Conservation (phyloP, 169 alveolate genomes). For the Eimeria sp. region DNA sequence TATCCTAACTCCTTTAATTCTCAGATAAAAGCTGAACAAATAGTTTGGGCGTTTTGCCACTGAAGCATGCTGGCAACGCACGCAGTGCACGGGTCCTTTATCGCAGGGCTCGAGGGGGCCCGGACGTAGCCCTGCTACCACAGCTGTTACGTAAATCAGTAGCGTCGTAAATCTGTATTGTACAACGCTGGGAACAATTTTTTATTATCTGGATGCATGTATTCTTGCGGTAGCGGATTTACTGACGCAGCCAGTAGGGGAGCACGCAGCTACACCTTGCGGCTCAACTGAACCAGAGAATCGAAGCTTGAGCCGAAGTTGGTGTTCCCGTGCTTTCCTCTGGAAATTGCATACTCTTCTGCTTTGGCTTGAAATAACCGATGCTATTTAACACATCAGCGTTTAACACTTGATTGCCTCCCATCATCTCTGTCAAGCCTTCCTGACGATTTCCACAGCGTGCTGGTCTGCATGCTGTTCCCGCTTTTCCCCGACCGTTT, state of each 20-base stretch:
- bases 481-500: background rate
- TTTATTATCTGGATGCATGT: background rate
- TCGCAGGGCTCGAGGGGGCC: constrained; percentile 53
- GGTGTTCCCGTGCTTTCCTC: background rate
- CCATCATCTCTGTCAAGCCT: background rate
- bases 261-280: background rate
- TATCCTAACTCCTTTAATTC: no score
- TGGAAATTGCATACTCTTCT: background rate
- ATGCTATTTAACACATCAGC: background rate
- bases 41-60: no score
- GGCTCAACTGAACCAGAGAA: constrained; percentile 29
- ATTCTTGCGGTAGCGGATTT: background rate
- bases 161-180: background rate
- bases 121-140: constrained; percentile 25
- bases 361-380: constrained; percentile 15
- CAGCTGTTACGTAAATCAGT: background rate
- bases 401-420: background rate
- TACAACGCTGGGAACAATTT: background rate
- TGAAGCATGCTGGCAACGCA: constrained; percentile 6
- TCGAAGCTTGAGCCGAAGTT: background rate
- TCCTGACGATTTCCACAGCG: background rate
- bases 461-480: constrained; percentile 10
- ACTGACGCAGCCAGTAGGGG: background rate
- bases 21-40: background rate
- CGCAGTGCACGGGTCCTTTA: constrained; percentile 25